Evolutionary conservation across 1,139 yeast genomes (phyloP), one percentile per base, ranked within the genome.

Genomic region (Debaryomyces nepalensis): DNA sequence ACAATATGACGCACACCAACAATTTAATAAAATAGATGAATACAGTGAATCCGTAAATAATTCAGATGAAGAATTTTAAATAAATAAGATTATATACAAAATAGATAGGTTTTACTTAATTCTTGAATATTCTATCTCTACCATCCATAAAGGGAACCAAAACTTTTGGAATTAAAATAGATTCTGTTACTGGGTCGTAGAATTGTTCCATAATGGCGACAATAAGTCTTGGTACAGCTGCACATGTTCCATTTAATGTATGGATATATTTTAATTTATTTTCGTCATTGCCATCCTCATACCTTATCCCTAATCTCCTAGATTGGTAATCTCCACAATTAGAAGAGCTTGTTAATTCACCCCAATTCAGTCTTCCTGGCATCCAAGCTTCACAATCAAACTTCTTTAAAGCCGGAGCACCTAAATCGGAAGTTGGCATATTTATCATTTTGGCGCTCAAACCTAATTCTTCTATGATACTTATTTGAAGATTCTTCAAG

Each of bases 321-420:
- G 96, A 70, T 64, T 95, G 99, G 61, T 81, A 95, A 53, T 91
- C 98, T 2, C 91, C 81, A 63, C 99, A 95, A 57, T 91, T 93
- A 1, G 98, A 90, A 2, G 95, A 74, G 32, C 97, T 88, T 1
- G 96, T 84, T 26, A 93, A 74, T 58, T 95, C 99, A 2, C 99
- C 99, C 89, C 96, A 95, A 2, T 68, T 65, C 2, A 89, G 89
- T 54, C 97, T 79, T 2, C 99, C 98, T 0, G 98, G 99, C 97
- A 95, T 93, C 93, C 97, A 89, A 0, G 95, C 97, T 63, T 95
- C 99, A 42, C 91, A 87, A 55, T 95, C 99, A 57, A 84, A 89
- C 63, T 95, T 95, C 57, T 86, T 84, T 63, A 76, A 80, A 0
- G 99, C 99, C 1, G 99, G 97, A 0, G 96, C 85, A 0, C 99